Evolutionary conservation across 2,329 filamentous ascomycete species (phyloP), one percentile per base, ranked within the genome.

Genomic region (Lojkania enalia): DNA sequence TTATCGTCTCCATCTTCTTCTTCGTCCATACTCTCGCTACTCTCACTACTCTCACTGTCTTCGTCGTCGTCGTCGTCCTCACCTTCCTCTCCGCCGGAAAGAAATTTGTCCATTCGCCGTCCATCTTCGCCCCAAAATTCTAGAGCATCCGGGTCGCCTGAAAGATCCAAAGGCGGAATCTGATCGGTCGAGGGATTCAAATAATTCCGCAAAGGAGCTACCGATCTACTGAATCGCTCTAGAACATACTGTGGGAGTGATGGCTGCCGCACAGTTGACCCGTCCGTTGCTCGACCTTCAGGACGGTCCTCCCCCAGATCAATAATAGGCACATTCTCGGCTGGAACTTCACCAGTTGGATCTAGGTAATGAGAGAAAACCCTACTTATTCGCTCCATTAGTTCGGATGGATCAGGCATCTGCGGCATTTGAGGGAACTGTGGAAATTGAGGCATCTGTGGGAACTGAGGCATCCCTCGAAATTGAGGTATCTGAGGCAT

Each of bases 191-290:
- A 60, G 11, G 46, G 36, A 19, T 63, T 64, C 5, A 76, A 50
- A 35, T 77, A 76, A 41, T 74, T 74, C 12, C 74, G 59, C 52
- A 77, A 73, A 4, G 75, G 74, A 1, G 67, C 68, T 0, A 77
- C 50, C 23, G 71, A 73, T 33, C 73, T 63, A 5, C 69, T 71
- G 18, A 77, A 68, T 0, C 74, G 67, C 37, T 75, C 71, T 5
- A 77, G 57, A 49, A 77, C 73, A 31, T 75, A 74, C 46, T 74
- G 73, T 0, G 74, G 64, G 6, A 69, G 67, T 4, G 69, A 70
- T 15, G 74, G 74, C 25, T 63, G 58, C 39, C 58, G 54, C 15
- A 67, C 66, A 25, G 58, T 60, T 3, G 67, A 65, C 12, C 64
- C 66, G 35, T 69, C 68, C 5, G 63, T 66, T 13, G 66, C 63